Conservation (phyloP, 129 eudicot species). For the Chrysanthemum lavandulifolium region DNA sequence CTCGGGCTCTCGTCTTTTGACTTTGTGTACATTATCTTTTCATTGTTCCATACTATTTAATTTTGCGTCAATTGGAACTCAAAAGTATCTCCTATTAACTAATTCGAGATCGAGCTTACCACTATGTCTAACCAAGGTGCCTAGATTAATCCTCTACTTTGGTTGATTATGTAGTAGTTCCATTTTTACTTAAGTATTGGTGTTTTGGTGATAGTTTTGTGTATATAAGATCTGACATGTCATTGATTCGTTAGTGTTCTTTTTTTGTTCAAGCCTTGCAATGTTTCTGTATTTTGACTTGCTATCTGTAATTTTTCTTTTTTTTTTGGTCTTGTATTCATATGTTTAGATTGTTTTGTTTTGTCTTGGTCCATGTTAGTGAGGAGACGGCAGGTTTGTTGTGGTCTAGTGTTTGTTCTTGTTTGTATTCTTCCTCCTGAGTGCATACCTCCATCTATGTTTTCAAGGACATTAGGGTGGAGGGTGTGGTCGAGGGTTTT, state of each 20-base stretch:
- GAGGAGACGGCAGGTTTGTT: slow-evolving; percentile 21
- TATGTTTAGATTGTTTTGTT: slow-evolving; percentile 31
- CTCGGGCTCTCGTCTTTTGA: too few relatives aligned
- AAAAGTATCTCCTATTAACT: too few relatives aligned
- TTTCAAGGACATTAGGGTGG: not conserved
- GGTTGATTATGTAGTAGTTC: slow-evolving; percentile 10
- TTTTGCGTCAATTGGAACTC: too few relatives aligned
- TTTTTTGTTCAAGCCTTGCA: not conserved
- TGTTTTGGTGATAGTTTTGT: not conserved
- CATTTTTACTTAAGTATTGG: not conserved
- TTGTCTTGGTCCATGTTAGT: slow-evolving; percentile 25
- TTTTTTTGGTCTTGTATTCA: slow-evolving; percentile 12
- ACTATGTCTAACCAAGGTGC: too few relatives aligned
- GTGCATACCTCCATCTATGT: slow-evolving; percentile 18
- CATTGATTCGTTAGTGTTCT: not conserved
- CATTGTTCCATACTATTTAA: too few relatives aligned
- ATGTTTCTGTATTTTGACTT: not conserved
- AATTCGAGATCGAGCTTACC: too few relatives aligned
- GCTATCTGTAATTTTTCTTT: not conserved
- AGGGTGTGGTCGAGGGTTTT: too few relatives aligned
- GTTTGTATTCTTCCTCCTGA: slow-evolving; percentile 24
- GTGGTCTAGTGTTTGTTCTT: slow-evolving; percentile 18
- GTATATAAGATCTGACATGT: not conserved
- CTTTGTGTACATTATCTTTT: too few relatives aligned
- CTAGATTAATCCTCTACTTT: not conserved